Conservation (phyloP, 176 grass and related monocot genomes). For the Lolium multiflorum region DNA sequence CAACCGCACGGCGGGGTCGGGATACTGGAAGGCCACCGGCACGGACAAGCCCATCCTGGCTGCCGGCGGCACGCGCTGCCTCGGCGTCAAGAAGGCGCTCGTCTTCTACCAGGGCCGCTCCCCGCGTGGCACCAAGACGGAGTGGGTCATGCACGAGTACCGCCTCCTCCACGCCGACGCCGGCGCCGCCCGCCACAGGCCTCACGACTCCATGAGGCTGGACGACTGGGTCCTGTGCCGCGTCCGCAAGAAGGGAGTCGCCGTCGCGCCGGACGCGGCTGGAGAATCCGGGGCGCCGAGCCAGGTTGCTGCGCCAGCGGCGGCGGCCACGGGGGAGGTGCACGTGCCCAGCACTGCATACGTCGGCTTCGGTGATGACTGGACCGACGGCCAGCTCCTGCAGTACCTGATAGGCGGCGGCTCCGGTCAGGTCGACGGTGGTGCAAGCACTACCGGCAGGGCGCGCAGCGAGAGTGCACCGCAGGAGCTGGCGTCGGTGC, state of each 20-base stretch:
- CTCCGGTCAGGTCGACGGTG: not conserved
- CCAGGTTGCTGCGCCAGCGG: not conserved
- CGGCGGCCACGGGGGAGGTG: not conserved
- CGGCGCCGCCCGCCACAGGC: not conserved
- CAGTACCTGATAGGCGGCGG: conserved; percentile 12
- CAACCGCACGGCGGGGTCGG: conserved; percentile 44
- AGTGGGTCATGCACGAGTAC: conserved; percentile 61
- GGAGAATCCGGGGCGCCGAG: not conserved
- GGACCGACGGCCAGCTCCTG: conserved; percentile 33
- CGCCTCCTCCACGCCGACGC: conserved; percentile 29
- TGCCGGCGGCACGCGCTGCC: conserved; percentile 35
- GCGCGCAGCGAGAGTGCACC: not conserved
- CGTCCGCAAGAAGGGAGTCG: conserved; percentile 48
- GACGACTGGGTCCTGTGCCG: conserved; percentile 67
- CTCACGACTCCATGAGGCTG: conserved; percentile 43
- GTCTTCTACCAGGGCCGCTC: conserved; percentile 60
- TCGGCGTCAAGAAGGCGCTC: conserved; percentile 64
- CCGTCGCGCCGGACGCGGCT: not conserved
- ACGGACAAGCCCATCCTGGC: conserved; percentile 74
- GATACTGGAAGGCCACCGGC: conserved; percentile 98
- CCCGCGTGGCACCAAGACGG: conserved; percentile 47
- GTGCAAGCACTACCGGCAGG: not conserved
- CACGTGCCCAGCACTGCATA: not conserved
- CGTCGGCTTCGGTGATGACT: not conserved
- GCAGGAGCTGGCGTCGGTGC: conserved; percentile 37